Evolutionary conservation across 192 early-diverging fungal genomes (phyloP), one percentile per base, ranked within the genome.

Genomic region (Funneliformis mosseae): DNA sequence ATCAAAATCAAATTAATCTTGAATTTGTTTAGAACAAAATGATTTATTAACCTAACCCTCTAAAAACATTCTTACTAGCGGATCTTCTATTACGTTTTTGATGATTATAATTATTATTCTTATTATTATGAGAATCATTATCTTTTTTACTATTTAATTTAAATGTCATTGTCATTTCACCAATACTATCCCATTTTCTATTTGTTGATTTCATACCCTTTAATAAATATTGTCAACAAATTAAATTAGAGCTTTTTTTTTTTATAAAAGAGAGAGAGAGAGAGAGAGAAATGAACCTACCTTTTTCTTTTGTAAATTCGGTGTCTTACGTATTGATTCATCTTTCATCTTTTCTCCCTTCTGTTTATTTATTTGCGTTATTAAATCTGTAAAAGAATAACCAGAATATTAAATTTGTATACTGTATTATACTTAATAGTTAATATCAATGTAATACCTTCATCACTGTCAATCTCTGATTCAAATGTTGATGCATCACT

Each of bases 131-230:
- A 18, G 41, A 48, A 72, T 61, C 11, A 8, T 46, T 23, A 21
- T 23, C 28, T 38, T 81, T 69, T 66, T 82, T 81, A 42, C 62
- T 67, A 50, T 85, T 79, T 28, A 81, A 69, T 74, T 83, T 87
- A 77, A 87, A 87, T 23, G 82, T 62, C 86, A 87, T 87, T 76
- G 85, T 82, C 86, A 87, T 87, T 43, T 82, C 84, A 61, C 86
- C 84, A 78, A 83, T 82, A 62, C 75, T 79, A 64, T 78, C 81
- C 59, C 82, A 59, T 16, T 46, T 79, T 39, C 25, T 61, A 27
- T 41, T 48, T 41, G 39, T 3, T 50, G 18, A 41, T 55, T 82
- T 16, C 60, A 45, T 28, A 48, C 64, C 23, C 46, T 48, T 12
- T 75, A 59, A n/a, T 62, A 62, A 33, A 3, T 33, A 33, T 33